Evolutionary conservation across 2,329 filamentous ascomycete genomes (phyloP).

Genomic region (Mycogone perniciosa): DNA sequence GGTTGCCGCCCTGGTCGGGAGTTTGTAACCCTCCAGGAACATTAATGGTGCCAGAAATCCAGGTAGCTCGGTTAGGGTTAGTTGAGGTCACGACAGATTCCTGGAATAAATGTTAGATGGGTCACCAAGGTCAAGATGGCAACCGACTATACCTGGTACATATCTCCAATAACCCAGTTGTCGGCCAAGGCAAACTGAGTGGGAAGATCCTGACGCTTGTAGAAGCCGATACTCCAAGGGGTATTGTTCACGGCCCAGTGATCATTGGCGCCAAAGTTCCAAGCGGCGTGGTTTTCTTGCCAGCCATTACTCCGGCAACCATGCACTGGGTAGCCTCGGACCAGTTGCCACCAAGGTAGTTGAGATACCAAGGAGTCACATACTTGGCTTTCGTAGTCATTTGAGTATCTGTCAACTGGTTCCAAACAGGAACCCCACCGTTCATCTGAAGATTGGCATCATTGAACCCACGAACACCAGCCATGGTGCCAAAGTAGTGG

Average conservation of each 20-base stretch:
- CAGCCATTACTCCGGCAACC: conserved; percentile 46
- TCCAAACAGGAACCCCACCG: conserved; percentile 38
- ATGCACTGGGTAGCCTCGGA: conserved; percentile 49
- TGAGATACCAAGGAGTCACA: conserved; percentile 48
- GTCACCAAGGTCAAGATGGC: not conserved
- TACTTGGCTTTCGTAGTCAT: conserved; percentile 34
- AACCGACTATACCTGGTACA: conserved; percentile 36
- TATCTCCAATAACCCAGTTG: conserved; percentile 48
- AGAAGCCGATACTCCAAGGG: conserved; percentile 46
- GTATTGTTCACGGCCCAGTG: conserved; percentile 49
- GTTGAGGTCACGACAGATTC: conserved; percentile 47
- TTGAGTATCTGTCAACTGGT: conserved; percentile 37
- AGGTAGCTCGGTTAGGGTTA: conserved; percentile 45
- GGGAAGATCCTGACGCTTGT: conserved; percentile 45
- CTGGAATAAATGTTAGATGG: conserved; percentile 11
- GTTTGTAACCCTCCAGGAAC: conserved; percentile 38
- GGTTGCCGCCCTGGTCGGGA: conserved; percentile 35
- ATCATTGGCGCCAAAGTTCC: conserved; percentile 45
- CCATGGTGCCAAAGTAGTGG: conserved; percentile 51
- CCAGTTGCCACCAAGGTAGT: conserved; percentile 46
- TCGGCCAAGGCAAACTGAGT: conserved; percentile 50
- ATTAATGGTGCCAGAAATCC: conserved; percentile 47
- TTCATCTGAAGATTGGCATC: conserved; percentile 50
- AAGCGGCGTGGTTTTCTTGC: conserved; percentile 43
- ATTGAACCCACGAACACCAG: conserved; percentile 47